Conservation (phyloP, 2,329 filamentous ascomycete species). For the Trichoderma sp. region DNA sequence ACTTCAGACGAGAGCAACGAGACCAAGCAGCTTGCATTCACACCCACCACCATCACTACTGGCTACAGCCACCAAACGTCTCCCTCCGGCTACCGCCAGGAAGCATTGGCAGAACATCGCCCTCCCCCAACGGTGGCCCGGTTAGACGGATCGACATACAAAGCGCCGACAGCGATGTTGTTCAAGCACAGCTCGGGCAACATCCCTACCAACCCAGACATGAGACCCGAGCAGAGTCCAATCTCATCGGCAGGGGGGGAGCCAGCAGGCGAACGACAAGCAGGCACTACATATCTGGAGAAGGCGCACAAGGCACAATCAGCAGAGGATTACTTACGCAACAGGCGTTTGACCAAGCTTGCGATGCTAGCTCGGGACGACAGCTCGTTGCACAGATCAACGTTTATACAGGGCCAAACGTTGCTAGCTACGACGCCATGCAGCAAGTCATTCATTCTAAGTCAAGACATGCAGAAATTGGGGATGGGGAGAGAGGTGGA, state of each 20-base stretch:
- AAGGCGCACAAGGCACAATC: constrained; percentile 15
- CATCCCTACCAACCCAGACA: constrained; percentile 32
- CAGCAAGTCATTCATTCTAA: background rate
- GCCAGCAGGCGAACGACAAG: constrained; percentile 29
- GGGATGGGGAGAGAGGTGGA: background rate
- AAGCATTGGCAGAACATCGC: background rate
- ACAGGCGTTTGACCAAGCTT: background rate
- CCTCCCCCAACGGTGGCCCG: background rate
- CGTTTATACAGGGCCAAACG: constrained; percentile 30
- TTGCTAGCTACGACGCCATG: background rate
- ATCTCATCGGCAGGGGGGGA: constrained; percentile 18
- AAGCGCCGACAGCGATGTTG: constrained; percentile 31
- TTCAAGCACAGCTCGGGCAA: constrained; percentile 30
- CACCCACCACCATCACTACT: constrained; percentile 66
- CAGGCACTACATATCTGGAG: constrained; percentile 23
- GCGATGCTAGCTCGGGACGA: constrained; percentile 2
- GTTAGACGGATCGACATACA: constrained; percentile 33
- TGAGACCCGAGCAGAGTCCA: constrained; percentile 37
- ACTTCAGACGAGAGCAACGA: constrained; percentile 33
- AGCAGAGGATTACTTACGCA: background rate
- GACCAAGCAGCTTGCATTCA: constrained; percentile 51
- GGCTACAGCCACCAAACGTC: constrained; percentile 46
- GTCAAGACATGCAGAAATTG: background rate
- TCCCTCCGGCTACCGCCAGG: constrained; percentile 28
- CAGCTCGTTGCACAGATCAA: constrained; percentile 38